These are phyloP conservation scores for Chiua sp. DNA, from an alignment of 1,284 basidiomycete species.

Conservation along the genomic window DNA sequence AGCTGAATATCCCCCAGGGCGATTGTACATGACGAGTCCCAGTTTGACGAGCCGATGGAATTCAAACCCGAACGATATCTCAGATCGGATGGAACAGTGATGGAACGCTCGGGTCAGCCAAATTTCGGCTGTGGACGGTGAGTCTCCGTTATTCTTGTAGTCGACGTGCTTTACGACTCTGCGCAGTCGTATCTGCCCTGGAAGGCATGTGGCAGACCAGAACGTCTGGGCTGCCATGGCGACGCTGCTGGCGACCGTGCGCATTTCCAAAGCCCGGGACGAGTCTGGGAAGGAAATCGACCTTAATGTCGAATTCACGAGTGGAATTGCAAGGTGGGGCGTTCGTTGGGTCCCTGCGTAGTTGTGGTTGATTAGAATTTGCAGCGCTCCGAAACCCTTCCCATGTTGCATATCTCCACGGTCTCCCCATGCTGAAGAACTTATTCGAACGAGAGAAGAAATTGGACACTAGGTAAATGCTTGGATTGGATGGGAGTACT, in stretches of 20 bases:
- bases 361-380: conserved; percentile 7
- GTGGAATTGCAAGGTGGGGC: conserved; percentile 26
- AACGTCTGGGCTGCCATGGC: conserved; percentile 31
- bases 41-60: conserved; percentile 23
- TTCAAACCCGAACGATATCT: conserved; percentile 37
- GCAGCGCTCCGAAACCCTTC: conserved; percentile 31
- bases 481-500: not conserved
- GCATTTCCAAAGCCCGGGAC: conserved; percentile 23
- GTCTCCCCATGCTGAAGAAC: conserved; percentile 17
- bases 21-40: conserved; percentile 30
- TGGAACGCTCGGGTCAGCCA: not conserved
- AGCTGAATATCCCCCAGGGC: conserved; percentile 22
- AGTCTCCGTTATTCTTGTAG: not conserved
- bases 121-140: conserved; percentile 37
- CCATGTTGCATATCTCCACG: conserved; percentile 23
- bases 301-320: conserved; percentile 29
- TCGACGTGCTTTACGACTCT: not conserved
- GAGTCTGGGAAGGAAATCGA: conserved; percentile 28
- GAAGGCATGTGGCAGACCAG: conserved; percentile 30
- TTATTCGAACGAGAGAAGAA: conserved; percentile 16
- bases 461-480: not conserved
- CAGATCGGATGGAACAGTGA: conserved; percentile 16
- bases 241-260: conserved; percentile 29
- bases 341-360: not conserved
- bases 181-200: conserved; percentile 29